phyloP scores from a whole-genome alignment of 139 green algal species.

The Edaphochlamys debaryana region DNA sequence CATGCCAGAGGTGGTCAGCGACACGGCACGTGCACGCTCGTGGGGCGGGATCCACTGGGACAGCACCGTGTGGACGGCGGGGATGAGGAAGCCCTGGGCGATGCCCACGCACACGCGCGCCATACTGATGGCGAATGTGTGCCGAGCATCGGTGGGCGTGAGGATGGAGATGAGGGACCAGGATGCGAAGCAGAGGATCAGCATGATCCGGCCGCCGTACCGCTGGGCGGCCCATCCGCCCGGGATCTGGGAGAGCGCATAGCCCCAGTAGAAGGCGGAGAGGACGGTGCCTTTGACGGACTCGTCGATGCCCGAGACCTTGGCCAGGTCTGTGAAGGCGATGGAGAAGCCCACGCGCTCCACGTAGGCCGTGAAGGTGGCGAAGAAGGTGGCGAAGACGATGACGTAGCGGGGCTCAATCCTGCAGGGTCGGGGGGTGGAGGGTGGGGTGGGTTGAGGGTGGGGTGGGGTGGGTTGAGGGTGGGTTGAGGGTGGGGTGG shows the following conservation, averaged over 20 bases:
- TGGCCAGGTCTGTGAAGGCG: conserved; percentile 90
- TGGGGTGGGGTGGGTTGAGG: too few relatives aligned
- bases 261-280: conserved; percentile 98
- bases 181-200: conserved; percentile 82
- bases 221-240: conserved; percentile 92
- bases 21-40: conserved; percentile 88
- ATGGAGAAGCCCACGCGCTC: conserved; percentile 97
- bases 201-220: conserved; percentile 86
- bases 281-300: conserved; percentile 90
- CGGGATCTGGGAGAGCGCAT: conserved; percentile 93
- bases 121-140: conserved; percentile 41
- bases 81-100: conserved; percentile 94
- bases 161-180: conserved; percentile 86
- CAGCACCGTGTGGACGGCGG: conserved; percentile 94
- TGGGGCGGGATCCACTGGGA: conserved; percentile 91
- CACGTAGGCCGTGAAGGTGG: conserved; percentile 90
- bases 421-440: too few relatives aligned
- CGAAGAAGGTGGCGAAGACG: conserved; percentile 84
- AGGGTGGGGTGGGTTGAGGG: too few relatives aligned
- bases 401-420: conserved; percentile 58
- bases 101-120: conserved; percentile 83
- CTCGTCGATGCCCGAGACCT: conserved; percentile 69
- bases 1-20: conserved; percentile 97
- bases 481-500: too few relatives aligned
- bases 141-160: conserved; percentile 72